phyloP scores from a whole-genome alignment of 2,329 filamentous ascomycete species.

The Ilyonectria sp. region DNA sequence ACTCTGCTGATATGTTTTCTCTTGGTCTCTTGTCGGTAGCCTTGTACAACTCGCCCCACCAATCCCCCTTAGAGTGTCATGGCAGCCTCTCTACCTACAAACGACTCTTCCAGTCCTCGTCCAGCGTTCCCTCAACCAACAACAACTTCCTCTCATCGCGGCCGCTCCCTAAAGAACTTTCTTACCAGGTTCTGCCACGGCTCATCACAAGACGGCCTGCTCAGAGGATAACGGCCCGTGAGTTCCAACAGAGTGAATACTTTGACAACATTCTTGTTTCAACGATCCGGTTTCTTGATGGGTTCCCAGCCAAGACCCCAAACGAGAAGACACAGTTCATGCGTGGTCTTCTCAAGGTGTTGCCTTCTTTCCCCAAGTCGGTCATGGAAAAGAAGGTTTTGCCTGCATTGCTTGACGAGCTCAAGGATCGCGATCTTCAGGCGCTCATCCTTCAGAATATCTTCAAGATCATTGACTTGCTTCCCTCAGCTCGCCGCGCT shows the following conservation, averaged over 20 bases:
- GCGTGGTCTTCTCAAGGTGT: constrained; percentile 86
- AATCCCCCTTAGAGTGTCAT: constrained; percentile 86
- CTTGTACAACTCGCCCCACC: constrained; percentile 94
- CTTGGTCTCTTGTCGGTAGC: constrained; percentile 90
- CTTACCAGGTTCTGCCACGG: constrained; percentile 82
- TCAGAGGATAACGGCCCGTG: constrained; percentile 87
- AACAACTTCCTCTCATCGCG: constrained; percentile 91
- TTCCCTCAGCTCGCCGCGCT: constrained; percentile 82
- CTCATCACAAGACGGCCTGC: constrained; percentile 91
- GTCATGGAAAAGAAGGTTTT: constrained; percentile 96
- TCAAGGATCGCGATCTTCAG: constrained; percentile 91
- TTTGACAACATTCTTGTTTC: constrained; percentile 98
- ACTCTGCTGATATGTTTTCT: constrained; percentile 93
- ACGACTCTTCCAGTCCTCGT: constrained; percentile 83
- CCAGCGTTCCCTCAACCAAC: constrained; percentile 80
- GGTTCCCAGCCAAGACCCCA: constrained; percentile 90
- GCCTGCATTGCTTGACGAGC: constrained; percentile 89
- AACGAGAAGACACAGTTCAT: constrained; percentile 94
- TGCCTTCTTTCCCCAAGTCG: constrained; percentile 92
- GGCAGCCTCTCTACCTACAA: constrained; percentile 89
- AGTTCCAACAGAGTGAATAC: constrained; percentile 95
- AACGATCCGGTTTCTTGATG: constrained; percentile 94
- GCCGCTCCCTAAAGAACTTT: constrained; percentile 84
- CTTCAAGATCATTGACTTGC: constrained; percentile 87
- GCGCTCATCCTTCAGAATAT: constrained; percentile 91